A percentile compares a stretch with the other conserved stretches of the same genome.
Evolutionary conservation across 176 grass and related monocot species (phyloP).

Genomic region (Aegilops longissima): DNA sequence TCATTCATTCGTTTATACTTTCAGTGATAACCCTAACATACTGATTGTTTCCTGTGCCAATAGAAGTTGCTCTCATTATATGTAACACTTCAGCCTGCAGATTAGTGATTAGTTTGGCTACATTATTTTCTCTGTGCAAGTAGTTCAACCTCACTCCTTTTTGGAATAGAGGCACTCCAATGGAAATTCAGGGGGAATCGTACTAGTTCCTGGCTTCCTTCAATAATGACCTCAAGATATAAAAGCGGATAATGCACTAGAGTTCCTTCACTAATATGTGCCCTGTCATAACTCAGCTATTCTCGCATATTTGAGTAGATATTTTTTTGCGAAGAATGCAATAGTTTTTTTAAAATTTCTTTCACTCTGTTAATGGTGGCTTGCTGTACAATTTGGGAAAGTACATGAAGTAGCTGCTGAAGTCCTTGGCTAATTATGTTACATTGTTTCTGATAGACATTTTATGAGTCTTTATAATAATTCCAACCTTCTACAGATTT

Average conservation of each 20-base stretch:
- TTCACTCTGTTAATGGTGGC: neutral
- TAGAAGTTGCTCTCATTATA: constrained; percentile 1
- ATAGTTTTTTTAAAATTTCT: neutral
- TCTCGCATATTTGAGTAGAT: constrained; percentile 16
- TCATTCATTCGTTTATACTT: neutral
- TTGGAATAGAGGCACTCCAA: neutral
- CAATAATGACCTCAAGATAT: neutral
- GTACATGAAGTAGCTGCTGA: neutral
- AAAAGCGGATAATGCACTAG: neutral
- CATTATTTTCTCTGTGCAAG: neutral
- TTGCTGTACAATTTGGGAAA: neutral
- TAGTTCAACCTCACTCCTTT: neutral
- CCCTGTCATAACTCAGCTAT: neutral
- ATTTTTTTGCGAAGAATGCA: neutral
- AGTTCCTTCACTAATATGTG: neutral
- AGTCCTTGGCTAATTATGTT: constrained; percentile 9
- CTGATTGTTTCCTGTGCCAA: neutral
- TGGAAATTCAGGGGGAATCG: neutral
- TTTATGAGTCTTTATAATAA: neutral
- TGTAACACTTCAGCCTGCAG: neutral
- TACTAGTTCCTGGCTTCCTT: neutral
- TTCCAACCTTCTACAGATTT: neutral
- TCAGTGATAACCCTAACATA: neutral
- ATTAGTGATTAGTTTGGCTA: constrained; percentile 23
- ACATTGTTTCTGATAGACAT: constrained; percentile 2